These are phyloP conservation scores for Lachnellula arida DNA, from an alignment of 2,329 filamentous ascomycete species.

Conservation along the genomic window DNA sequence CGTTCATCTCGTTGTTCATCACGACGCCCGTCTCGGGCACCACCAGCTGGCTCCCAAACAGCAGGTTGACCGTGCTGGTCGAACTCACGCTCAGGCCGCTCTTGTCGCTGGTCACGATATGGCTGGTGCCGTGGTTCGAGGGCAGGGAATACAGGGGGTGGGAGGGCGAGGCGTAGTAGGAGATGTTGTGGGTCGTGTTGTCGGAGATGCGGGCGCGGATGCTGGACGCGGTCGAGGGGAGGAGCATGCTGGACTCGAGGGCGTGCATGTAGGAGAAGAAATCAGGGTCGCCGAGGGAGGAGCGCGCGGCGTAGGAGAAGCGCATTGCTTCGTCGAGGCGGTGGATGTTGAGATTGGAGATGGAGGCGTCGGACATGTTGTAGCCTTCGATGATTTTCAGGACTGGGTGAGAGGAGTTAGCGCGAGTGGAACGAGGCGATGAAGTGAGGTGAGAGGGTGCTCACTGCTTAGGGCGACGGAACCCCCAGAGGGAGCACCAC, in stretches of 20 bases:
- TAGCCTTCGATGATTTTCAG: constrained; percentile 76
- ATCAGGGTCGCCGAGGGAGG: constrained; percentile 75
- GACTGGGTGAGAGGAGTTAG: constrained; percentile 27
- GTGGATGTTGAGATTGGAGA: constrained; percentile 64
- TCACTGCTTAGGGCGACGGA: constrained; percentile 53
- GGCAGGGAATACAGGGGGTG: constrained; percentile 58
- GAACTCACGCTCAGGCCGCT: constrained; percentile 72
- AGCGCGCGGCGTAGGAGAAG: constrained; percentile 78
- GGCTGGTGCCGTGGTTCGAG: constrained; percentile 69
- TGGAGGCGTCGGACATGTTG: constrained; percentile 42
- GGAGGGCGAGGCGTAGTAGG: constrained; percentile 66
- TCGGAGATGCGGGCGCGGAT: constrained; percentile 69
- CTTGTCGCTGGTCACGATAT: constrained; percentile 66
- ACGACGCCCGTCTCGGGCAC: constrained; percentile 61
- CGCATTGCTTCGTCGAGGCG: constrained; percentile 83
- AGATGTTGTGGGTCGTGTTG: constrained; percentile 62
- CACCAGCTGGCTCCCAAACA: constrained; percentile 77
- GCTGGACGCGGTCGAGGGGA: constrained; percentile 49
- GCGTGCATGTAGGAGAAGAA: constrained; percentile 60
- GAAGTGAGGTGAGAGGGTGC: too few species aligned
- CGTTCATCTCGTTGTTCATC: constrained; percentile 61
- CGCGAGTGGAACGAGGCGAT: too few species aligned
- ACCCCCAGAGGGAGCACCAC: constrained; percentile 73
- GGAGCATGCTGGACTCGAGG: constrained; percentile 66
- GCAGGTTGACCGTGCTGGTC: constrained; percentile 82